Evolutionary conservation across 495 filamentous ascomycete genomes (phyloP).

Genomic region (Jackrogersella multiformis): DNA sequence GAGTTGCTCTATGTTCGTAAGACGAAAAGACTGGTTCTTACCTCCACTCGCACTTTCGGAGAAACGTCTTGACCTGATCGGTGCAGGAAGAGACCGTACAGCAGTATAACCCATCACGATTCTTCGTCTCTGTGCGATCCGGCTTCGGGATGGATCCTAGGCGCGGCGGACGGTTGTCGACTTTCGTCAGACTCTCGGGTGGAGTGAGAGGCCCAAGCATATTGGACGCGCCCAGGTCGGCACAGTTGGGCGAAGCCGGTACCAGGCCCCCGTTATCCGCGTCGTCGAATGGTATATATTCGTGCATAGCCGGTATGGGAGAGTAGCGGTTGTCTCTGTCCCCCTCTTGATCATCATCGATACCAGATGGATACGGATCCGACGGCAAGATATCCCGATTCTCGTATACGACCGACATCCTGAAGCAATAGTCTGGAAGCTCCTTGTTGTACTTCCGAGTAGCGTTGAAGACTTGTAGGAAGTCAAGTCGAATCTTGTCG

Average conservation of each 20-base stretch:
- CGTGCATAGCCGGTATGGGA: conserved; percentile 13
- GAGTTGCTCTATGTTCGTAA: background rate
- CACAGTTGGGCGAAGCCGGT: conserved; percentile 28
- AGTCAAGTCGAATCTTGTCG: conserved; percentile 26
- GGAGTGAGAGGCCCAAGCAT: conserved; percentile 16
- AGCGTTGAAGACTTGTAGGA: conserved; percentile 36
- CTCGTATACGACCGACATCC: conserved; percentile 57
- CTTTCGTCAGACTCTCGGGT: conserved; percentile 17
- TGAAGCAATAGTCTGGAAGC: conserved; percentile 33
- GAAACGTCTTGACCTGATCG: conserved; percentile 67
- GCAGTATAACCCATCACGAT: conserved; percentile 71
- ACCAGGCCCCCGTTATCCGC: conserved; percentile 28
- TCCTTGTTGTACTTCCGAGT: conserved; percentile 30
- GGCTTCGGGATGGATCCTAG: conserved; percentile 61
- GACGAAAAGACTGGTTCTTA: conserved; percentile 55
- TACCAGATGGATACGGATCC: conserved; percentile 47
- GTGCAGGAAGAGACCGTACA: conserved; percentile 72
- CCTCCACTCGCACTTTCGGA: conserved; percentile 92
- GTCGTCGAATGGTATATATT: conserved; percentile 31
- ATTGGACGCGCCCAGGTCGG: conserved; percentile 14
- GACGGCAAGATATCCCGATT: conserved; percentile 50
- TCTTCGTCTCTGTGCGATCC: conserved; percentile 60
- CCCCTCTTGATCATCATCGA: conserved; percentile 17
- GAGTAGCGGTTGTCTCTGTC: conserved; percentile 13
- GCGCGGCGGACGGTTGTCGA: conserved; percentile 38